Conservation (phyloP, 306 rosid species). For the Acacia crassicarpa region DNA sequence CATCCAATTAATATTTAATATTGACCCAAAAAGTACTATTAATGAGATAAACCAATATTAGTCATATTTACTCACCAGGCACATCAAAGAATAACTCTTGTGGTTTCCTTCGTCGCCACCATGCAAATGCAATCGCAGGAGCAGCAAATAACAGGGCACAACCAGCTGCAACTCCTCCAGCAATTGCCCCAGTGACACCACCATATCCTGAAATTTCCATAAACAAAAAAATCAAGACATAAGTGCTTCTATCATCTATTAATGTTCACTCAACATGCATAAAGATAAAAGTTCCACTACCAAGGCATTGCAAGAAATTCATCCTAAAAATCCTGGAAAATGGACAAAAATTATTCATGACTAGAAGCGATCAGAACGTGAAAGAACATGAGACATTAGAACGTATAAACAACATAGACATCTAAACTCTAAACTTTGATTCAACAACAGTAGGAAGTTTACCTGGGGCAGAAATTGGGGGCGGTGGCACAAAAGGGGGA, state of each 20-base stretch:
- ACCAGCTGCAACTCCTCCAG: slow-evolving; percentile 99
- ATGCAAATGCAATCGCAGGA: slow-evolving; percentile 98
- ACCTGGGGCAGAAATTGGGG: slow-evolving; percentile 88
- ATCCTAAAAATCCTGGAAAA: neutral
- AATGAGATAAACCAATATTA: slow-evolving; percentile 9
- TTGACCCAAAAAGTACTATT: neutral
- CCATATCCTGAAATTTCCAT: slow-evolving; percentile 62
- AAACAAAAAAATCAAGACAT: slow-evolving; percentile 23
- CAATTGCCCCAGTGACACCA: slow-evolving; percentile 94
- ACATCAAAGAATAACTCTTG: slow-evolving; percentile 98
- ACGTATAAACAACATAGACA: slow-evolving; percentile 3
- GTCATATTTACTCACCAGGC: slow-evolving; percentile 63
- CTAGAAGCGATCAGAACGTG: neutral
- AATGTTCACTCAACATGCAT: neutral
- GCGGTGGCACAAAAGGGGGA: slow-evolving; percentile 96
- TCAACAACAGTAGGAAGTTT: slow-evolving; percentile 31
- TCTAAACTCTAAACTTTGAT: slow-evolving; percentile 2
- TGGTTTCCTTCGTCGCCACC: slow-evolving; percentile 99
- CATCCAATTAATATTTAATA: slow-evolving; percentile 1
- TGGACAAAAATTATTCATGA: neutral
- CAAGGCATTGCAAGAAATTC: neutral
- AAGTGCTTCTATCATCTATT: slow-evolving; percentile 8
- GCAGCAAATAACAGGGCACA: slow-evolving; percentile 97
- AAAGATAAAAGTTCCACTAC: neutral
- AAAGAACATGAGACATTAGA: neutral